Evolutionary conservation across 345 rosid species (phyloP), one percentile per base, ranked within the genome.

Genomic region (Excoecaria agallocha): DNA sequence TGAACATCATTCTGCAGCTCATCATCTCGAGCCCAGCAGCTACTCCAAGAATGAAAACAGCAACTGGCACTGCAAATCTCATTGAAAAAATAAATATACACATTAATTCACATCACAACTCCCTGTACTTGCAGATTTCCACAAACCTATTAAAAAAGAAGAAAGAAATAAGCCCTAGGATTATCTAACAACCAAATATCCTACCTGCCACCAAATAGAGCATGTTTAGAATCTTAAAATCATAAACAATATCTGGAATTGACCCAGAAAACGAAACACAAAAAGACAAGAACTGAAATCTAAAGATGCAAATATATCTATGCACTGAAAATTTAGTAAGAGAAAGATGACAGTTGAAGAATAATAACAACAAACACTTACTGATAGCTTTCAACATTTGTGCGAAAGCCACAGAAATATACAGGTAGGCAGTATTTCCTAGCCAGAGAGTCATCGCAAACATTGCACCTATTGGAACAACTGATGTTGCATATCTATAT

Each of bases 381-480:
- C 98, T 94, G 67, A 94, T 84, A 61, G 98, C 98, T 86, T 94
- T 94, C 87, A 94, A 72, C 98, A 92, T 94, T 87, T 94, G 98
- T 0, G 98, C 98, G 82, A 94, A 94, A 20, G 98, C 86, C 77
- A 94, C 98, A 50, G 98, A 94, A 38, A 94, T 94, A 83, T 94
- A 89, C 11, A 94, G 93, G 82, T 94, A 94, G 73, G 98, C 98
- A 72, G 97, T 91, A 86, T 94, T 94, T 74, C 98, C 98, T 39
- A 94, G 86, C 98, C 98, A 94, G 68, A 94, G 98, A 72, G 98
- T 92, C 98, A 92, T 91, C 9, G 98, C 98, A 83, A 94, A 94
- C 86, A 82, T 94, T 20, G 98, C 94, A 75, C 98, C 98, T 78
- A 94, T 94, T 45, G 98, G 98, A 74, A 92, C 71, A 76, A 94